Evolutionary conservation across 495 filamentous ascomycete genomes (phyloP), one percentile per base, ranked within the genome.

Genomic region (Chaetomium tenue): DNA sequence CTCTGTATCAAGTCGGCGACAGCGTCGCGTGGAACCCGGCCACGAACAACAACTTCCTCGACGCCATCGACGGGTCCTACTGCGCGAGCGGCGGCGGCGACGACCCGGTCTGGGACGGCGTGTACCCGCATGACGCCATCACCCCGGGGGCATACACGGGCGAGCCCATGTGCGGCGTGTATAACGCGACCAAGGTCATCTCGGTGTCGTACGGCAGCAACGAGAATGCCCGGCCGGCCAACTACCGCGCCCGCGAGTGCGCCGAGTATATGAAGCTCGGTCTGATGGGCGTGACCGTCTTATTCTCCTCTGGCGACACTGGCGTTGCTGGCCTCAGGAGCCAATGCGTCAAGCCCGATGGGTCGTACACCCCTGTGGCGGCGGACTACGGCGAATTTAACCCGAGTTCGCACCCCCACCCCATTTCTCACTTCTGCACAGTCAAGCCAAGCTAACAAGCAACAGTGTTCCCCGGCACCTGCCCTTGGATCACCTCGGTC

Each of bases 251-350:
- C 40, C 68, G 75, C 9, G 66, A 75, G 65, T 77, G 73, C 55
- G 58, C 53, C 59, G 71, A 75, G 75, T 72, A 74, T 72, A 81
- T 88, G 79, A 89, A 89, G 76, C 82, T 89, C 23, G 84, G 82
- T 16, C 76, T 88, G 28, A 79, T 80, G 69, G 87, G 87, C 18
- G 81, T 84, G 16, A 83, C 82, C 0, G 74, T 86, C 25, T 62
- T 89, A 23, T 79, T 81, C 48, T 80, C 85, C 8, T 84, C 82
- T 2, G 86, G 85, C 20, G 85, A 88, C 73, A 77, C 84, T 42
- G 85, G 87, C 20, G 81, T 74, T 3, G 78, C 28, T 61, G 77
- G 65, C 74, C 72, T 63, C 39, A 47, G 53, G 37, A 58, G 39
- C 22, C 51, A 61, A 15, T 71, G 69, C 54, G 46, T 71, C 46